These are phyloP conservation scores for Tylopilus sp. DNA, from an alignment of 1,284 basidiomycete genomes.

Conservation along the genomic window DNA sequence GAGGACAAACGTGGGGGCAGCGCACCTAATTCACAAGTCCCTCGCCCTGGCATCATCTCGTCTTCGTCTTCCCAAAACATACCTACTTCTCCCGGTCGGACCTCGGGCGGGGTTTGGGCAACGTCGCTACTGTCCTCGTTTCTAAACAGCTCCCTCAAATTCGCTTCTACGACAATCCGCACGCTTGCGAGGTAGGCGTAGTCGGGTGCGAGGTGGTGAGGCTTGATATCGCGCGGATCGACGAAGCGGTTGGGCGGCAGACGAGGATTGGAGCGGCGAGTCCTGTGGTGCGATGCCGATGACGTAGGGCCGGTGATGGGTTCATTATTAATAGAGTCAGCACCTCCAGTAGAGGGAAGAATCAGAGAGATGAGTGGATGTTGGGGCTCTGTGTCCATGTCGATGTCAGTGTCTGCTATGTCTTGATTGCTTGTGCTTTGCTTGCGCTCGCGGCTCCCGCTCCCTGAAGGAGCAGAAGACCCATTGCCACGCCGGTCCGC, in stretches of 20 bases:
- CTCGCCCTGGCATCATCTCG: conserved; percentile 18
- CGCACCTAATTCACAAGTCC: conserved; percentile 6
- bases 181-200: conserved; percentile 40
- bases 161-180: conserved; percentile 39
- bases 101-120: background rate
- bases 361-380: conserved; percentile 15
- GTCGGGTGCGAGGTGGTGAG: conserved; percentile 39
- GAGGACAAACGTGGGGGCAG: background rate
- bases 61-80: conserved; percentile 31
- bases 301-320: background rate
- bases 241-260: conserved; percentile 1
- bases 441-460: background rate
- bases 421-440: background rate
- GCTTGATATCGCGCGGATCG: conserved; percentile 17
- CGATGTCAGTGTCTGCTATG: conserved; percentile 13
- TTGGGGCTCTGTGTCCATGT: conserved; percentile 10
- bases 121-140: background rate
- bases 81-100: conserved; percentile 9
- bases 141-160: conserved; percentile 31
- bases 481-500: background rate
- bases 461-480: background rate
- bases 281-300: conserved; percentile 5
- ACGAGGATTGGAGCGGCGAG: conserved; percentile 15
- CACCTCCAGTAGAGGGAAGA: background rate
- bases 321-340: background rate